Evolutionary conservation across 2,329 filamentous ascomycete genomes (phyloP), one percentile per base, ranked within the genome.

Genomic region (Penicillium psychrosexuale): DNA sequence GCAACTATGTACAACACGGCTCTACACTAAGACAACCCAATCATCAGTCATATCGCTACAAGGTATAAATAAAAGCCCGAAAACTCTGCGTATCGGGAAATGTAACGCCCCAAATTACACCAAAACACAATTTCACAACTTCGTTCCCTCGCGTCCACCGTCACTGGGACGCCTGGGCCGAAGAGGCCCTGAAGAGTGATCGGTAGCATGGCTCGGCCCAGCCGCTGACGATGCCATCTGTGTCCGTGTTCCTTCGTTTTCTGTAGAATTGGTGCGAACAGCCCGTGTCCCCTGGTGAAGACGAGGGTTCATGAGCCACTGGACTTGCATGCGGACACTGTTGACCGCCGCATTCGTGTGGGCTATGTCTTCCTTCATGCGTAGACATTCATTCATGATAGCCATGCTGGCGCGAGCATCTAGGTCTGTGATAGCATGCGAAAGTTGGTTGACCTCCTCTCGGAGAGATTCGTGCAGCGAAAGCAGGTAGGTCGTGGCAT

Each of bases 381-480:
- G 81, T 31, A 85, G 75, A 44, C 79, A 83, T 66, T 86, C 84
- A 61, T 85, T 86, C 72, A 86, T 78, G 38, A 84, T 79, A 55
- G 83, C 80, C 82, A 86, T 84, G 67, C 77, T 84, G 36, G 82
- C 80, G 34, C 83, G 79, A 44, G 81, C 82, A 58, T 87, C 84
- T 39, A 85, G 75, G 53, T 85, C 83, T 3, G 78, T 78, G 9
- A 86, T 73, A 3, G 81, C 79, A 48, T 78, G 76, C 13, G 78
- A 77, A 28, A 84, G 74, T 46, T 82, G 80, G 17, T 73, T 72
- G 46, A 86, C 79, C 65, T 86, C 83, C 42, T 84, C 81, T 12
- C 84, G 81, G 17, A 86, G 75, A 22, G 78, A 80, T 62, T 86
- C 83, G 64, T 86, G 83, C 47, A 86, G 77, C 2, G 80, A 82